Conservation (phyloP, 257 asterid genomes). For the Nicotiana tomentosiformis region DNA sequence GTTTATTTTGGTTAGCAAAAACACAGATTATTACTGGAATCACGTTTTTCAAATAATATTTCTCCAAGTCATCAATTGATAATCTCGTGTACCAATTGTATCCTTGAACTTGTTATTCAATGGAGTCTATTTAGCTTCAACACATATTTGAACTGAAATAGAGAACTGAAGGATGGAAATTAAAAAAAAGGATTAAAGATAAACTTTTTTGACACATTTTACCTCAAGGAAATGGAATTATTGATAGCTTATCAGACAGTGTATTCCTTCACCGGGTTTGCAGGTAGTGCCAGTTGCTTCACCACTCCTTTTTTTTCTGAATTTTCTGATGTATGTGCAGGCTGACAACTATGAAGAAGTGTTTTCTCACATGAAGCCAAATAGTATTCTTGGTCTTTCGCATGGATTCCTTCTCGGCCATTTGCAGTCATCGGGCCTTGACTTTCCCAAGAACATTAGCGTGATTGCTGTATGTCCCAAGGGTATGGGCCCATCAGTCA, state of each 20-base stretch:
- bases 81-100: background rate
- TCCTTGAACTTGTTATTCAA: background rate
- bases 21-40: background rate
- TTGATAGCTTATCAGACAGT: background rate
- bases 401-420: constrained; percentile 97
- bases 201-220: background rate
- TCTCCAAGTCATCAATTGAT: background rate
- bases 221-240: background rate
- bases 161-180: background rate
- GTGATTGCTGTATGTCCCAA: constrained; percentile 97
- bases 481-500: constrained; percentile 98
- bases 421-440: constrained; percentile 79
- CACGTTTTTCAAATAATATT: background rate
- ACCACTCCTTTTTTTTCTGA: background rate
- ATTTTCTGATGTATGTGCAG: constrained; percentile 29
- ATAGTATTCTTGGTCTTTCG: constrained; percentile 95
- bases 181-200: background rate
- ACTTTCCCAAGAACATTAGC: constrained; percentile 83
- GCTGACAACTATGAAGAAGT: constrained; percentile 88
- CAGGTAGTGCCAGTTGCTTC: background rate
- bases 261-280: background rate
- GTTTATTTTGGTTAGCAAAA: background rate
- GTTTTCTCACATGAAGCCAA: constrained; percentile 93
- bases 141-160: background rate
- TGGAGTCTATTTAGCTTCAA: background rate